Evolutionary conservation across 768 basidiomycete genomes (phyloP).

Genomic region (Mycena polygramma): DNA sequence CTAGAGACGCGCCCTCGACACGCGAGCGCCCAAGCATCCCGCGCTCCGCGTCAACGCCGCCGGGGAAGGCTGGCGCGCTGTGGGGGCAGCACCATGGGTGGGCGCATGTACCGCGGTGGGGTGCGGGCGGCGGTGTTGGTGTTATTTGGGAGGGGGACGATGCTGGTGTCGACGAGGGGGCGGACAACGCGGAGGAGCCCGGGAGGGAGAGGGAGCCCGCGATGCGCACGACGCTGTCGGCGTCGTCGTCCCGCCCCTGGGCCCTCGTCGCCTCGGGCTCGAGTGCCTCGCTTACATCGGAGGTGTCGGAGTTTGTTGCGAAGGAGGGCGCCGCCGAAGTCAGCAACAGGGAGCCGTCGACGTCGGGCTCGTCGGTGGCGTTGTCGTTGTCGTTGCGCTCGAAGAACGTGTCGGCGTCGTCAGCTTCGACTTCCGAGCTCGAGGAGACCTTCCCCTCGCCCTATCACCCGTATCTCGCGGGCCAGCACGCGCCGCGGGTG

Average conservation of each 20-base stretch:
- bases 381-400: neutral
- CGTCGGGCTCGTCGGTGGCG: neutral
- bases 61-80: slow-evolving; percentile 7
- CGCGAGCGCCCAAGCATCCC: slow-evolving; percentile 12
- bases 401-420: neutral
- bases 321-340: too few species aligned
- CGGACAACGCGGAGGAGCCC: neutral
- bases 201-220: slow-evolving; percentile 20
- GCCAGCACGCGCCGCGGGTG: neutral
- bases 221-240: slow-evolving; percentile 27
- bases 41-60: slow-evolving; percentile 35
- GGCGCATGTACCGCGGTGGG: slow-evolving; percentile 2
- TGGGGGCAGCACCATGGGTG: slow-evolving; percentile 14
- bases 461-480: neutral
- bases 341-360: neutral
- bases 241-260: slow-evolving; percentile 36
- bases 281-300: slow-evolving; percentile 15
- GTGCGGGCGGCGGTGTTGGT: neutral
- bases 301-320: slow-evolving; percentile 1
- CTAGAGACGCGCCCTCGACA: too few species aligned
- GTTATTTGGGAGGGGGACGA: slow-evolving; percentile 26
- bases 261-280: slow-evolving; percentile 30
- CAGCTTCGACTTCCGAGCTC: neutral
- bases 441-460: neutral
- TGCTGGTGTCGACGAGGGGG: neutral